A percentile compares a stretch with the other conserved stretches of the same genome.
These are phyloP conservation scores for Boechera retrofracta DNA, from an alignment of 345 rosid genomes.

Conservation along the genomic window DNA sequence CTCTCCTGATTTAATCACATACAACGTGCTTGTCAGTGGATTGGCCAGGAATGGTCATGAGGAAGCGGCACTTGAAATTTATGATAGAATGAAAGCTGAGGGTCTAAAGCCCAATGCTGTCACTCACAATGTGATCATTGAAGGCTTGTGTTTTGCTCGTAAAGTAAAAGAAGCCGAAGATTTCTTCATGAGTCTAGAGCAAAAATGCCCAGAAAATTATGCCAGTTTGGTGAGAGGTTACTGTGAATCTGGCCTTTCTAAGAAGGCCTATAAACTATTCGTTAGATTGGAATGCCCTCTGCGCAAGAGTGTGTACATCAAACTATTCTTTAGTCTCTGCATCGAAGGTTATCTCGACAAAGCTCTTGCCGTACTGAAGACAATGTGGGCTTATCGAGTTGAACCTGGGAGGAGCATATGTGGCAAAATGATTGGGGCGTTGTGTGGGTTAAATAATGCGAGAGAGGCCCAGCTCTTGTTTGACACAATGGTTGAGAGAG, in stretches of 20 bases:
- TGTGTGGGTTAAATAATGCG: conserved; percentile 52
- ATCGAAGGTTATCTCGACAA: conserved; percentile 47
- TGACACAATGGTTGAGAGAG: conserved; percentile 44
- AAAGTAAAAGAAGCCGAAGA: conserved; percentile 66
- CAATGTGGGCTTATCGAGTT: conserved; percentile 50
- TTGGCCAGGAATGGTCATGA: conserved; percentile 59
- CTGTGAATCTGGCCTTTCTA: conserved; percentile 51
- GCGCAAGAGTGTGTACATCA: conserved; percentile 53
- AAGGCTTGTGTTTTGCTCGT: conserved; percentile 70
- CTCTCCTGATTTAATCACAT: conserved; percentile 61
- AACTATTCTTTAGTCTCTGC: conserved; percentile 57
- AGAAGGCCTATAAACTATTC: conserved; percentile 56
- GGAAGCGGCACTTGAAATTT: conserved; percentile 41
- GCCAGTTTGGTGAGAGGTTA: conserved; percentile 70
- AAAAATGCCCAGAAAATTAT: conserved; percentile 50
- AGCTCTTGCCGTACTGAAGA: conserved; percentile 50
- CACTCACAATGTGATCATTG: conserved; percentile 64
- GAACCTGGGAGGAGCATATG: conserved; percentile 56
- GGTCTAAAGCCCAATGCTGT: conserved; percentile 56
- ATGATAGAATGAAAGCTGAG: conserved; percentile 48
- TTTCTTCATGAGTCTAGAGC: conserved; percentile 50
- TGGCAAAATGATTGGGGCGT: conserved; percentile 53
- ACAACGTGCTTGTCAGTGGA: conserved; percentile 60
- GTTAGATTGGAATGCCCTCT: conserved; percentile 43
- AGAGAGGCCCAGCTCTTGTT: conserved; percentile 53